A percentile compares a stretch with the other conserved stretches of the same genome.
These are phyloP conservation scores for Cenchrus fungigraminus DNA, from an alignment of 176 grass and related monocot genomes.

Conservation along the genomic window DNA sequence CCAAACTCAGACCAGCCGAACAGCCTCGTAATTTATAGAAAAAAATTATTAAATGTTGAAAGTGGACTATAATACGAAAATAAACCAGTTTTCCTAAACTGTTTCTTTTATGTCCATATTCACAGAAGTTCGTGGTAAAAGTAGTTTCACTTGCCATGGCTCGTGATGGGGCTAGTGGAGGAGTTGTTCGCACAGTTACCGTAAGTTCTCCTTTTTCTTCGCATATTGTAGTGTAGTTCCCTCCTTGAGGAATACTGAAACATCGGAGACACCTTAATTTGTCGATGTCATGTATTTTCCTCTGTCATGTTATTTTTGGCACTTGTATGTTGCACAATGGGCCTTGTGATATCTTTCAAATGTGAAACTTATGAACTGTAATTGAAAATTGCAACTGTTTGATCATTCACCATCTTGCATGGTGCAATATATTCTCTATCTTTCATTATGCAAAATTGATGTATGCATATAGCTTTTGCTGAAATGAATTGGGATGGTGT, in stretches of 20 bases:
- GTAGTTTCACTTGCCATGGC: constrained; percentile 92
- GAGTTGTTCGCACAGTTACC: constrained; percentile 77
- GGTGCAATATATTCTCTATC: background rate
- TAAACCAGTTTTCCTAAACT: constrained; percentile 36
- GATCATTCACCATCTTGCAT: background rate
- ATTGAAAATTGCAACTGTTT: background rate
- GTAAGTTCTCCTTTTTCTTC: constrained; percentile 27
- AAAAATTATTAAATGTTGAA: no score
- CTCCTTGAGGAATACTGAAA: constrained; percentile 2
- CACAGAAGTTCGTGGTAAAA: constrained; percentile 90
- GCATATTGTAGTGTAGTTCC: background rate
- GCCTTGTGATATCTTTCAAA: background rate
- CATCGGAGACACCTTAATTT: background rate
- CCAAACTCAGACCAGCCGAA: no score
- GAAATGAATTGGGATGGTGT: background rate
- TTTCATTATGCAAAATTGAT: background rate
- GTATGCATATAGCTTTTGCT: background rate
- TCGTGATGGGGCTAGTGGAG: constrained; percentile 89
- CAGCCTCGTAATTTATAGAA: no score
- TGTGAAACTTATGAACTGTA: background rate
- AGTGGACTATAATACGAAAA: background rate
- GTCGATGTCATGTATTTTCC: background rate
- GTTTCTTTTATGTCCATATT: constrained; percentile 24
- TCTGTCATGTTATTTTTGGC: background rate
- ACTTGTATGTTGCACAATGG: background rate